These are phyloP conservation scores for Cystobasidium slooffiae DNA, from an alignment of 1,284 basidiomycete genomes.

Conservation along the genomic window DNA sequence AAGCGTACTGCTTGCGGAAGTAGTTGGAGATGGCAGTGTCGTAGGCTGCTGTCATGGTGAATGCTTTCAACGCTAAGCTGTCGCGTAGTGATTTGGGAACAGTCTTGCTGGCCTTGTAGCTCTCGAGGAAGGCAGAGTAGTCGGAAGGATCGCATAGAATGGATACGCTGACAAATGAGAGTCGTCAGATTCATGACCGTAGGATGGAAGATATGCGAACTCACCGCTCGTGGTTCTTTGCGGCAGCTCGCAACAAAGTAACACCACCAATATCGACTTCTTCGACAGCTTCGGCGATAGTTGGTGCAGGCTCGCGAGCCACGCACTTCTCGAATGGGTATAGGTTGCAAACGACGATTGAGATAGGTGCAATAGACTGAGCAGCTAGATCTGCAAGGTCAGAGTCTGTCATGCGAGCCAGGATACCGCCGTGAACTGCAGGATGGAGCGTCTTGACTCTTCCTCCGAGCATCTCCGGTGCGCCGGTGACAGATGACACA, in stretches of 20 bases:
- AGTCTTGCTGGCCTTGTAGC: constrained; percentile 70
- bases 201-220: background rate
- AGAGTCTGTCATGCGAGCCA: constrained; percentile 82
- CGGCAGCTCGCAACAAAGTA: constrained; percentile 94
- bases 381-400: constrained; percentile 80
- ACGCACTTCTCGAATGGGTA: constrained; percentile 97
- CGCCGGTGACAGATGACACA: constrained; percentile 96
- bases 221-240: constrained; percentile 85
- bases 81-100: constrained; percentile 73
- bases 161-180: constrained; percentile 67
- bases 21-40: constrained; percentile 96
- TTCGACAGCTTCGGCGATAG: constrained; percentile 89
- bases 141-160: constrained; percentile 94
- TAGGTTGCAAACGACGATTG: constrained; percentile 97
- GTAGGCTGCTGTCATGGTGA: constrained; percentile 92
- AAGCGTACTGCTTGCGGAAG: constrained; percentile 94
- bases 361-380: constrained; percentile 85
- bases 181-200: background rate
- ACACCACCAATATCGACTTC: constrained; percentile 99
- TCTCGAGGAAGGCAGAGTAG: constrained; percentile 79
- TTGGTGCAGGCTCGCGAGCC: constrained; percentile 77
- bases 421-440: constrained; percentile 94
- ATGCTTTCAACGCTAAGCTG: constrained; percentile 92
- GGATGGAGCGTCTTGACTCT: constrained; percentile 99
- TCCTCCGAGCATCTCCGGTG: constrained; percentile 99